Conservation (phyloP, 2,329 filamentous ascomycete species). For the Aureobasidium vineae region DNA sequence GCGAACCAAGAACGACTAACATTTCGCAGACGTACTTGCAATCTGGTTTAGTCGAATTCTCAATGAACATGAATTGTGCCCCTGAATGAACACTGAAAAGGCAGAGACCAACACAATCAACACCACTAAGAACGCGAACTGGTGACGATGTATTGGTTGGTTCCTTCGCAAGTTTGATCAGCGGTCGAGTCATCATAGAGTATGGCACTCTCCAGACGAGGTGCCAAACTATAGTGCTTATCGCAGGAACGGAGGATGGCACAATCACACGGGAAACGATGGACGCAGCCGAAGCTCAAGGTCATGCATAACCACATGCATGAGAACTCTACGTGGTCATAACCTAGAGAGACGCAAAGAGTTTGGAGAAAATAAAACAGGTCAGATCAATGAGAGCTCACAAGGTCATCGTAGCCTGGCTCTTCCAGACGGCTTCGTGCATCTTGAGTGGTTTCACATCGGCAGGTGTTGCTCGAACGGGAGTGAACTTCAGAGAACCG, state of each 20-base stretch:
- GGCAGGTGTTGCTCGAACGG: background rate
- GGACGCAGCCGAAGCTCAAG: background rate
- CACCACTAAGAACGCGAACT: background rate
- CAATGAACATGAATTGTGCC: background rate
- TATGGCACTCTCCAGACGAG: background rate
- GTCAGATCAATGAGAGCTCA: background rate
- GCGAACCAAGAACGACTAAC: background rate
- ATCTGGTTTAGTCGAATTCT: background rate
- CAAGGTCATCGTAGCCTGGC: background rate
- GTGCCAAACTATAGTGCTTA: background rate
- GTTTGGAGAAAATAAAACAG: background rate
- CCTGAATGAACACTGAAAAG: background rate
- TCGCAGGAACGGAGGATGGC: too few species aligned
- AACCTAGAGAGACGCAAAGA: background rate
- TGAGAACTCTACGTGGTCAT: background rate
- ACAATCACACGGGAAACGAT: background rate
- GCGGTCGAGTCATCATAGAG: background rate
- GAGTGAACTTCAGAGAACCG: background rate
- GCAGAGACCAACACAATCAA: background rate
- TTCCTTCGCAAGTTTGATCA: too few species aligned
- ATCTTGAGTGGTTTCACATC: background rate
- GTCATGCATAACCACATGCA: background rate
- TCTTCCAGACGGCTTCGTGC: background rate
- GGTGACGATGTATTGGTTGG: too few species aligned
- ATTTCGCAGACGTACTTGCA: background rate